Evolutionary conservation across 106 monocot genomes (phyloP).

Genomic region (Acorus calamus): DNA sequence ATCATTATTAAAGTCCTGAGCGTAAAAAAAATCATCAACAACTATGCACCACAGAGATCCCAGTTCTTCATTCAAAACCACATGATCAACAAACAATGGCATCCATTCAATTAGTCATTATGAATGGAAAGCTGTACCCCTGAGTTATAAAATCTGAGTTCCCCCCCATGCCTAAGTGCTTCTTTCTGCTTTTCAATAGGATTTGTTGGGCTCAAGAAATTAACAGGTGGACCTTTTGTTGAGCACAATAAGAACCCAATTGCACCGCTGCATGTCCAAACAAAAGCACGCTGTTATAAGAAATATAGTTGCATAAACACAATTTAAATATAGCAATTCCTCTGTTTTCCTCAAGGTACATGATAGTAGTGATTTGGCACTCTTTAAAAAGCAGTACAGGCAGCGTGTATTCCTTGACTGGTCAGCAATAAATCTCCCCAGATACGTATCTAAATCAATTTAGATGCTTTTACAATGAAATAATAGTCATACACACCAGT

Average conservation of each 20-base stretch:
- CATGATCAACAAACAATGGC: background rate
- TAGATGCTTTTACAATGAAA: too few relatives aligned
- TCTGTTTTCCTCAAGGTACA: too few relatives aligned
- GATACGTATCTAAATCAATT: background rate
- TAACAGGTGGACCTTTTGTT: constrained; percentile 51
- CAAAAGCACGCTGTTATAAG: background rate
- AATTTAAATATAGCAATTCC: too few relatives aligned
- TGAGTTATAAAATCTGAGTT: constrained; percentile 68
- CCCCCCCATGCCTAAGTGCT: constrained; percentile 22
- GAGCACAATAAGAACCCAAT: constrained; percentile 88
- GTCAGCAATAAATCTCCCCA: too few relatives aligned
- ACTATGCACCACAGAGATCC: background rate
- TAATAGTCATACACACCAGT: too few relatives aligned
- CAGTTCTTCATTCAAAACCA: background rate
- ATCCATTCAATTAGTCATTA: background rate
- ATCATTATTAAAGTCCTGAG: too few relatives aligned
- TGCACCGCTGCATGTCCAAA: constrained; percentile 43
- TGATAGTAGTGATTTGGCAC: too few relatives aligned
- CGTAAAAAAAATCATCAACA: too few relatives aligned
- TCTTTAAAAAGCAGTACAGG: too few relatives aligned
- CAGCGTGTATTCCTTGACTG: too few relatives aligned
- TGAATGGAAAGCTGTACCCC: constrained; percentile 33
- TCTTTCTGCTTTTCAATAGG: constrained; percentile 65
- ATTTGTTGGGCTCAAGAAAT: constrained; percentile 66
- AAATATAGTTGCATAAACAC: background rate